These are phyloP conservation scores for Annona cherimola DNA, from an alignment of 164 flowering plant genomes.

Conservation along the genomic window DNA sequence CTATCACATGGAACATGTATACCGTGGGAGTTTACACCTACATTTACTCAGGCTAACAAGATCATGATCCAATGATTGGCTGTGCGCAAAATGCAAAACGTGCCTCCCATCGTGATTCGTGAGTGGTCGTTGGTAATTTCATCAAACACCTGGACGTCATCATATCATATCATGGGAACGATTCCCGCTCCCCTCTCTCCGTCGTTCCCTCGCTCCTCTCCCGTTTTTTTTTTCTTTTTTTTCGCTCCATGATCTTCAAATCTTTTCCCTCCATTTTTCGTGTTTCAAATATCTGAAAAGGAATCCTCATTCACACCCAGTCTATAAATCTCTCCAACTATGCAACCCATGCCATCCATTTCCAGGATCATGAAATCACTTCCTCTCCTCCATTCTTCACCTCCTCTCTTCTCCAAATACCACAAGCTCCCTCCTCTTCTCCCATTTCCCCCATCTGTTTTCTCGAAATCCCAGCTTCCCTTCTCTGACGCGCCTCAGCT, in stretches of 20 bases:
- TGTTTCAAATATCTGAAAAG: not conserved
- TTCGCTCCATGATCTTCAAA: conserved; percentile 3
- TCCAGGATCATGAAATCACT: conserved; percentile 22
- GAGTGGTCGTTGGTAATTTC: no score
- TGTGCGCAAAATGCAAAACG: no score
- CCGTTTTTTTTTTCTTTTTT: not conserved
- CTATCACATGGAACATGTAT: no score
- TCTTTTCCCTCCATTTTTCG: not conserved
- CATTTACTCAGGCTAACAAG: no score
- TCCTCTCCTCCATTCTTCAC: conserved; percentile 18
- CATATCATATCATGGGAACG: no score
- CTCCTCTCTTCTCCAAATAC: not conserved
- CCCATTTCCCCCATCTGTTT: not conserved
- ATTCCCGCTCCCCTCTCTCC: not conserved
- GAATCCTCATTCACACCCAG: not conserved
- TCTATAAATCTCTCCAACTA: not conserved
- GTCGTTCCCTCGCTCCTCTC: not conserved
- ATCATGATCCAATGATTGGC: no score
- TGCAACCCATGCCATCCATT: conserved; percentile 16
- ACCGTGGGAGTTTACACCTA: no score
- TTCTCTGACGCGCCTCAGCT: conserved; percentile 21
- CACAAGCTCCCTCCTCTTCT: conserved; percentile 10
- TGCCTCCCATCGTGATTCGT: no score
- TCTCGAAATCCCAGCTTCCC: conserved; percentile 9
- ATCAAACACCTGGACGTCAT: no score